A percentile compares a stretch with the other conserved stretches of the same genome.
Conservation (phyloP, 2,329 filamentous ascomycete species). For the Colletotrichum sp. region DNA sequence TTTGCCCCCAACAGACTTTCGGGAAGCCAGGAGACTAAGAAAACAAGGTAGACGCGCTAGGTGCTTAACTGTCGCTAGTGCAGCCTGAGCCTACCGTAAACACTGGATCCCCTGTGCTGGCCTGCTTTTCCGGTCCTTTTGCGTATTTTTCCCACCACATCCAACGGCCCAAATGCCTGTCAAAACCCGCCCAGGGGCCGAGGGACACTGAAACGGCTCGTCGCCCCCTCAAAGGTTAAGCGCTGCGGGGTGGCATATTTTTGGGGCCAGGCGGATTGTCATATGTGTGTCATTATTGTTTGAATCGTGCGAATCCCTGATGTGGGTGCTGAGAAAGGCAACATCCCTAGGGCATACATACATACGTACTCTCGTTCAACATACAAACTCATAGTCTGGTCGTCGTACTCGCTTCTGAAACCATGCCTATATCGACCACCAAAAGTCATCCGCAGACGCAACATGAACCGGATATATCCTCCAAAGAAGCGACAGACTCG, state of each 20-base stretch:
- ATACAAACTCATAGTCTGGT: background rate
- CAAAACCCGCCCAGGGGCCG: background rate
- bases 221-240: background rate
- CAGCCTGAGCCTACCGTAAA: background rate
- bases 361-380: background rate
- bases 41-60: slow-evolving; percentile 1
- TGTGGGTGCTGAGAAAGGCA: background rate
- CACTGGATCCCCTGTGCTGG: background rate
- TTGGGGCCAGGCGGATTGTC: background rate
- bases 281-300: slow-evolving; percentile 18
- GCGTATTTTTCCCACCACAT: background rate
- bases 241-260: slow-evolving; percentile 3
- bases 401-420: background rate
- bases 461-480: background rate
- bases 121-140: background rate
- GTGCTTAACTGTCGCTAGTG: background rate
- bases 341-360: background rate
- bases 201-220: slow-evolving; percentile 5
- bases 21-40: background rate
- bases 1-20: background rate
- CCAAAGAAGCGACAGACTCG: background rate
- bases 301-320: background rate
- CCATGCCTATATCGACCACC: background rate
- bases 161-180: background rate
- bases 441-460: background rate